Evolutionary conservation across 108 stramenopile species (phyloP).

Genomic region (Cyclostephanos tholiformis): DNA sequence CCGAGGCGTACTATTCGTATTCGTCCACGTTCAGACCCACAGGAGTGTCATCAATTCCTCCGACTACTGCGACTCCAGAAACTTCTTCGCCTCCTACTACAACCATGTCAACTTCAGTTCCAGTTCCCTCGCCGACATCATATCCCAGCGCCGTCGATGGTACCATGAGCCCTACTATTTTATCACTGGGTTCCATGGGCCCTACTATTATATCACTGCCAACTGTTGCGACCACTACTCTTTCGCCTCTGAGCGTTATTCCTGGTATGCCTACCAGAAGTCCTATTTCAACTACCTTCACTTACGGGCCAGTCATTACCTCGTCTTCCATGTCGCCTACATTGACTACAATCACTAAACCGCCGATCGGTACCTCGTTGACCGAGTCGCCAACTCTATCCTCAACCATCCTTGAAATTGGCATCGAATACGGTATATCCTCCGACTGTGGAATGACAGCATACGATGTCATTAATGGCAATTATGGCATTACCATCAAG

Average conservation of each 20-base stretch:
- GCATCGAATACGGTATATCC: conserved; percentile 19
- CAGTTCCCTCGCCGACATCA: not conserved
- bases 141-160: too few relatives aligned
- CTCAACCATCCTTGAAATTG: not conserved
- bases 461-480: conserved; percentile 32
- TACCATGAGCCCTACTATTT: too few relatives aligned
- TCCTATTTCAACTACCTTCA: too few relatives aligned
- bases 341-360: not conserved
- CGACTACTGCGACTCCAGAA: not conserved
- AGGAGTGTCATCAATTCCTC: not conserved
- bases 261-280: too few relatives aligned
- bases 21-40: not conserved
- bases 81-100: not conserved
- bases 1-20: conserved; percentile 23
- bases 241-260: too few relatives aligned
- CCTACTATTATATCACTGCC: too few relatives aligned
- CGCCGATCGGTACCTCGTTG: not conserved
- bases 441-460: conserved; percentile 46
- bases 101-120: not conserved
- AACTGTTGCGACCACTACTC: too few relatives aligned
- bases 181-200: too few relatives aligned
- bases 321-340: not conserved
- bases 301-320: too few relatives aligned
- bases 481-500: conserved; percentile 30
- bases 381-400: not conserved